phyloP scores from a whole-genome alignment of 306 rosid species.

The Malus sylvestris region DNA sequence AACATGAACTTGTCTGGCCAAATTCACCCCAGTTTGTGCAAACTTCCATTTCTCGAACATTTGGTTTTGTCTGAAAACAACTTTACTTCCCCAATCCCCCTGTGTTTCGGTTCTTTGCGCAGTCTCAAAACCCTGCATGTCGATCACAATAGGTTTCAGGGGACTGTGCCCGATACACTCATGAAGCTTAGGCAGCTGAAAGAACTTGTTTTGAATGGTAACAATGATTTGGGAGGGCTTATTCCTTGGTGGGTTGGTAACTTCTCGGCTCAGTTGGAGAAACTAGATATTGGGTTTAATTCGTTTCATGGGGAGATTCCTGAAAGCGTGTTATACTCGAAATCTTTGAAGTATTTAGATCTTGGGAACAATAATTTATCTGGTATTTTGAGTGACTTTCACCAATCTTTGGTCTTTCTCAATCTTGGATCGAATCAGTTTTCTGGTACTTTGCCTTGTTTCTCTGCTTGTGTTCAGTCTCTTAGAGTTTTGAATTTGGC shows the following conservation, averaged over 20 bases:
- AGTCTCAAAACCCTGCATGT: slow-evolving; percentile 53
- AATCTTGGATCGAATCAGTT: slow-evolving; percentile 81
- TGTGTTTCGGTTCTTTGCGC: slow-evolving; percentile 54
- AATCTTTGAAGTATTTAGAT: slow-evolving; percentile 63
- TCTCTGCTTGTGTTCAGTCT: slow-evolving; percentile 63
- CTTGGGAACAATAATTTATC: slow-evolving; percentile 51
- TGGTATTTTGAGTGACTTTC: slow-evolving; percentile 62
- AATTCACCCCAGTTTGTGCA: slow-evolving; percentile 53
- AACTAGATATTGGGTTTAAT: slow-evolving; percentile 45
- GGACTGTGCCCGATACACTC: slow-evolving; percentile 61
- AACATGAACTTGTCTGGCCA: slow-evolving; percentile 72
- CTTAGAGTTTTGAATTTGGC: slow-evolving; percentile 61
- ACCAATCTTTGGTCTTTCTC: slow-evolving; percentile 60
- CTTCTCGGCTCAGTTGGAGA: slow-evolving; percentile 66
- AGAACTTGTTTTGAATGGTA: slow-evolving; percentile 66
- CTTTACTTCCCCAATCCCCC: slow-evolving; percentile 54
- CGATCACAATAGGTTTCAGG: slow-evolving; percentile 58
- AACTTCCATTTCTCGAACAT: slow-evolving; percentile 45
- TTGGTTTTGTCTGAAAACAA: slow-evolving; percentile 59
- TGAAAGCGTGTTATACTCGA: slow-evolving; percentile 51
- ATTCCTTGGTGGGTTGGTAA: slow-evolving; percentile 82
- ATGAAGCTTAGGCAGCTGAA: slow-evolving; percentile 48
- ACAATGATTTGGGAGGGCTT: slow-evolving; percentile 59
- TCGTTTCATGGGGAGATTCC: slow-evolving; percentile 72
- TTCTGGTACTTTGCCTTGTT: slow-evolving; percentile 90